Base-by-base conservation (phyloP, 768 basidiomycete species). In the Leccinum imitatum region DNA sequence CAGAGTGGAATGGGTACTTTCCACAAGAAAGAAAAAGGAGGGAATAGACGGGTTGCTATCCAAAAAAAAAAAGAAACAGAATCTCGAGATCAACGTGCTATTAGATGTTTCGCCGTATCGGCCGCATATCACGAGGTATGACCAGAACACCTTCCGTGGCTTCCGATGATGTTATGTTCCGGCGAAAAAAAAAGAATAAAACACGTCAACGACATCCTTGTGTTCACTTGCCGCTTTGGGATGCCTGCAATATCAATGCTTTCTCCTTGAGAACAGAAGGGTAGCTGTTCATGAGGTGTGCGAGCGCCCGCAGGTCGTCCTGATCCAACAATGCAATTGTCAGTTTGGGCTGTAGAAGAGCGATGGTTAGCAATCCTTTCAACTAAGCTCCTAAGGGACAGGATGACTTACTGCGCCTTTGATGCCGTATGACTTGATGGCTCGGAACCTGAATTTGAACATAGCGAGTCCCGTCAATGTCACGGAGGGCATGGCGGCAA, bases 271-370 rank as follows among this genome's bases (percentile, higher is more conserved):
- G 79, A 2, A 93, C 82, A 8, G 84, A 75, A 11, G 91, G 89
- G 72, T 91, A 94, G 70, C 90, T 90, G 72, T 93, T 90, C 87
- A 92, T 87, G 47, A 95, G 81, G 71, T 93, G 91, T 6, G 91
- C 89, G 51, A 95, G 81, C 5, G 91, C 79, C 47, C 89, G 84
- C 23, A 95, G 81, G 68, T 96, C 93, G 60, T 95, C 94, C 65
- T 87, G 81, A 67, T 95, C 92, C 61, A 96, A 77, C 9, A 95
- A 81, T 5, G 82, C 77, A 65, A 97, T 91, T 1, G 93, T 95
- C 62, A 93, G 77, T 71, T 94, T 94, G 53, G 92, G 90, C 86
- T 91, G 65, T 37, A 63, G 55, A 51, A 54, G 19, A 56, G 21
- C 21, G 31, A 51, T 41, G 30, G 7, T 59, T 50, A 61, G 63